phyloP scores from a whole-genome alignment of 805 yeast species.

The Kluyveromyces wickerhamii region DNA sequence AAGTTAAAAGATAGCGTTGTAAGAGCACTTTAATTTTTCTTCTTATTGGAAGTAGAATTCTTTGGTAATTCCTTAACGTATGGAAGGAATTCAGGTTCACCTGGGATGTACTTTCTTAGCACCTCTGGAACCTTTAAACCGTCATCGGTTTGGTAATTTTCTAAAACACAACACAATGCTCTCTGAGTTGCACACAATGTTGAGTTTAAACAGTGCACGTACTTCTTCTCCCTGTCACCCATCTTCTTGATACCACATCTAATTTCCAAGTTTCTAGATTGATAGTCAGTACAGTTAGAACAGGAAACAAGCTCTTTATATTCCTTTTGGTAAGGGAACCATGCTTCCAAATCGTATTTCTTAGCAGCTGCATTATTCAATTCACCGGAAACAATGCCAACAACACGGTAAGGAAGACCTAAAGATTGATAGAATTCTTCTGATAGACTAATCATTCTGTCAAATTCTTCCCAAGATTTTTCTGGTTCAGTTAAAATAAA shows the following conservation, averaged over 20 bases:
- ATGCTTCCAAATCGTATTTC: conserved; percentile 97
- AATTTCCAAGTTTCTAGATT: conserved; percentile 95
- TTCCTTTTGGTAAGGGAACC: conserved; percentile 99
- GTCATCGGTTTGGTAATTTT: conserved; percentile 96
- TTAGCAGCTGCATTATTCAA: conserved; percentile 98
- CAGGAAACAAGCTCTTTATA: conserved; percentile 97
- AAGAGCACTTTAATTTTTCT: conserved; percentile 30
- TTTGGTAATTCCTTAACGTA: conserved; percentile 86
- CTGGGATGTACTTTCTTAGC: conserved; percentile 92
- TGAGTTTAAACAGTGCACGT: conserved; percentile 96
- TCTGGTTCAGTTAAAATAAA: conserved; percentile 95
- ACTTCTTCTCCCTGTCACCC: conserved; percentile 92
- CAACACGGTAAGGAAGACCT: conserved; percentile 93
- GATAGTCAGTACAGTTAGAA: conserved; percentile 99
- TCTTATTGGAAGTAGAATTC: conserved; percentile 77
- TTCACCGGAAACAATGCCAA: conserved; percentile 97
- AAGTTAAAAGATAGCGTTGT: background rate
- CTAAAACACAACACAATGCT: conserved; percentile 93
- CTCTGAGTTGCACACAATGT: conserved; percentile 97
- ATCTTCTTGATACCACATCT: conserved; percentile 97
- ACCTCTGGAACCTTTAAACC: conserved; percentile 93
- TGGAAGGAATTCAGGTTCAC: conserved; percentile 96
- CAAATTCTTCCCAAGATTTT: conserved; percentile 96
- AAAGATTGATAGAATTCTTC: conserved; percentile 91
- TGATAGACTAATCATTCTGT: conserved; percentile 82